Evolutionary conservation across 2,329 filamentous ascomycete genomes (phyloP).

Genomic region (Diaporthe capsici): DNA sequence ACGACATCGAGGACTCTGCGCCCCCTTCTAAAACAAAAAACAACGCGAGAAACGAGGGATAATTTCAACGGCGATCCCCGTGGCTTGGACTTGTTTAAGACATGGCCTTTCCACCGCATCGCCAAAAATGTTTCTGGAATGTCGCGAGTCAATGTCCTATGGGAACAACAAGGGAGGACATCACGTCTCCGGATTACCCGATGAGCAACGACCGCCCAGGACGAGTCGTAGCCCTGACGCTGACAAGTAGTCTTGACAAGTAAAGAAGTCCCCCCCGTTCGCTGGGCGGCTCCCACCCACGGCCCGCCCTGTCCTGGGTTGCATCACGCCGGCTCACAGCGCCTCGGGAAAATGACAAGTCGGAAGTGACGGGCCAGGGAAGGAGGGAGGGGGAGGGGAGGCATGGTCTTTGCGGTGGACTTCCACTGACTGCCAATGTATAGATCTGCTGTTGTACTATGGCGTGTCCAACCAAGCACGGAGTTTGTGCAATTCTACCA

Average conservation of each 20-base stretch:
- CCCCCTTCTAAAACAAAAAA: not conserved
- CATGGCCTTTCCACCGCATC: not conserved
- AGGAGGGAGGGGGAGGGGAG: not conserved
- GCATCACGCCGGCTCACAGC: conserved; percentile 20
- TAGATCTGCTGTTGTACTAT: not conserved
- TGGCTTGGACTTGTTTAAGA: conserved; percentile 31
- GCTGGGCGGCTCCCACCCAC: not conserved
- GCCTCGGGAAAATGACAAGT: conserved; percentile 18
- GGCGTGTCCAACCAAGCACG: not conserved
- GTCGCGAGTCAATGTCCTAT: conserved; percentile 21
- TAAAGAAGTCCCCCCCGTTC: not conserved
- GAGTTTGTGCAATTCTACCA: not conserved
- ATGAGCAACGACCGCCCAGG: not conserved
- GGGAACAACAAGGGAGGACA: conserved; percentile 11
- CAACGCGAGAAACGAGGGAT: conserved; percentile 4
- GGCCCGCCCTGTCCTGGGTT: conserved; percentile 17
- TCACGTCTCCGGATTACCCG: conserved; percentile 13
- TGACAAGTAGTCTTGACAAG: conserved; percentile 7
- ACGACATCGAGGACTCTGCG: conserved; percentile 9
- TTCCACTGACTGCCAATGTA: not conserved
- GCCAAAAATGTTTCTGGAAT: not conserved
- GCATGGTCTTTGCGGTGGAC: not conserved
- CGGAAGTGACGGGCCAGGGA: conserved; percentile 7
- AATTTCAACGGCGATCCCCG: conserved; percentile 15
- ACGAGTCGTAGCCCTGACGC: not conserved